Evolutionary conservation across 108 stramenopile species (phyloP).

Genomic region (Hondaea fermentalgiana): DNA sequence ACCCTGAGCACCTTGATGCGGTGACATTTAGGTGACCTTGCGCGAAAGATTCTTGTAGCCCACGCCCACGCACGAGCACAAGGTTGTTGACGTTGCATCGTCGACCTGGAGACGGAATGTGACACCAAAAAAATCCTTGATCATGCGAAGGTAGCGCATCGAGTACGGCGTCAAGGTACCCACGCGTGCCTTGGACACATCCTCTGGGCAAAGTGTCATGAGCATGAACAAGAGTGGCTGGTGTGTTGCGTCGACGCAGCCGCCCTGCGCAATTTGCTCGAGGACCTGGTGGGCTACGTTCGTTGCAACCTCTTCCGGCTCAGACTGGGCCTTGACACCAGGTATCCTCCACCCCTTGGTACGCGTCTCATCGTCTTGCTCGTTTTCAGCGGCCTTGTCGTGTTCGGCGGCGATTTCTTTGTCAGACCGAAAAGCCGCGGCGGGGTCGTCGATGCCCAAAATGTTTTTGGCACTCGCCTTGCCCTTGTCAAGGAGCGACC

Average conservation of each 20-base stretch:
- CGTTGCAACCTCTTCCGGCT: constrained; percentile 84
- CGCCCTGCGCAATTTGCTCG: constrained; percentile 80
- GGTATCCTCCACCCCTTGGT: neutral
- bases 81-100: constrained; percentile 13
- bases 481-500: constrained; percentile 32
- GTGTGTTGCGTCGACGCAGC: constrained; percentile 77
- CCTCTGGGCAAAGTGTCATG: constrained; percentile 93
- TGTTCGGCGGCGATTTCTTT: constrained; percentile 31
- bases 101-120: constrained; percentile 41
- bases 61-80: constrained; percentile 44
- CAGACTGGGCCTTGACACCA: constrained; percentile 13
- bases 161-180: constrained; percentile 30
- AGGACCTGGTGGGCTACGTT: constrained; percentile 70
- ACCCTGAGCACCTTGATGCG: too few relatives aligned
- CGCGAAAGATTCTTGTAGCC: constrained; percentile 48
- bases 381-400: neutral
- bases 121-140: constrained; percentile 44
- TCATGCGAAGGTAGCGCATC: constrained; percentile 35
- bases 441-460: neutral
- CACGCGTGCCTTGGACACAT: constrained; percentile 52
- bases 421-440: constrained; percentile 13
- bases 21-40: constrained; percentile 5
- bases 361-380: neutral
- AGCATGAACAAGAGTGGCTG: constrained; percentile 77
- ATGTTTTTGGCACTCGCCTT: neutral